Evolutionary conservation across 2,329 filamentous ascomycete genomes (phyloP), one percentile per base, ranked within the genome.

Genomic region (Trichophyton verrucosum): DNA sequence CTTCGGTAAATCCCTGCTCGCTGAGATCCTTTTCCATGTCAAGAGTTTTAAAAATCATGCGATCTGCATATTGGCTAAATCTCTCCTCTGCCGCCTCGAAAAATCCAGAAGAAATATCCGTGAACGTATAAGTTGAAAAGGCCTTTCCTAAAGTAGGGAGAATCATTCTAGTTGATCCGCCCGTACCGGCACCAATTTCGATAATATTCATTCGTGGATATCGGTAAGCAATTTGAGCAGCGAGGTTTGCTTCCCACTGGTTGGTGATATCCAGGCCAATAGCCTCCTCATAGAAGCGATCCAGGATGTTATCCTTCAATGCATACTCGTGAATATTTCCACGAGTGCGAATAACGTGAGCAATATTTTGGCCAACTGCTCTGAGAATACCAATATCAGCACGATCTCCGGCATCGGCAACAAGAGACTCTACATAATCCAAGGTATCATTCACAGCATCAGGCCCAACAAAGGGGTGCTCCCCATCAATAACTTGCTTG

Each of bases 161-260:
- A 3, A 79, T 66, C 1, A 59, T 60, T 1, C 69, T 65, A 0
- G 78, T 80, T 0, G 76, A 70, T 9, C 71, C 72, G 2, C 76
- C 78, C 2, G 75, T 77, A 1, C 78, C 78, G 8, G 74, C 77
- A 15, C 67, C 77, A 15, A 72, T 71, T 57, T 79, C 77, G 3
- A 80, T 62, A 33, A 80, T 71, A 2, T 74, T 73, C 58, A 76
- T 68, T n/a, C 71, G 70, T 0, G 78, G 78, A 56, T 75, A 74
- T 1, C 74, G 71, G 59, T 76, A 69, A 0, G 69, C 60, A 8
- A 80, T 68, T 22, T 73, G 71, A 4, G 68, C 67, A 17, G 73
- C 65, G 17, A 74, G 66, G 15, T 65, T 40, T 9, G 65, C 68
- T 8, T 73, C 49, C 36, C 69, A 67, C 1, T 61, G 51, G 47